Percentiles rank a stretch among this genome's conserved stretches.
Evolutionary conservation across 2,329 filamentous ascomycete species (phyloP).

Genomic region (Hyphodiscus sp.): DNA sequence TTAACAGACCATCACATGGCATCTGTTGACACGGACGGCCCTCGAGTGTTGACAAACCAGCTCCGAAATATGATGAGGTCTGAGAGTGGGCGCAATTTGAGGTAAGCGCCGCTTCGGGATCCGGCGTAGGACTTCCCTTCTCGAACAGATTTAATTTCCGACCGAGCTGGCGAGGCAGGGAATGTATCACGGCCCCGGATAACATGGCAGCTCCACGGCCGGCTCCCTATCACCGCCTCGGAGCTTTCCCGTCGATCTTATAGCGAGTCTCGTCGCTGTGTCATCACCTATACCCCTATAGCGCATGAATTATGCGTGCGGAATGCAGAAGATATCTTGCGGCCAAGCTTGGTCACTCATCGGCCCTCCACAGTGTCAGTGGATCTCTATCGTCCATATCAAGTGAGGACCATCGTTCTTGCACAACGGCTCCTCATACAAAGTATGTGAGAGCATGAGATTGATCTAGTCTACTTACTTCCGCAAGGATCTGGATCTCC

Average conservation of each 20-base stretch:
- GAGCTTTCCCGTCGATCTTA: constrained; percentile 1
- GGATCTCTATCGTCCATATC: not conserved
- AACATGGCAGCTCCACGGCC: not conserved
- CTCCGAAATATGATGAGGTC: not conserved
- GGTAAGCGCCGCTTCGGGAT: not conserved
- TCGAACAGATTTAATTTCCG: constrained; percentile 6
- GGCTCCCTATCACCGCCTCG: not conserved
- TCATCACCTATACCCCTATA: not conserved
- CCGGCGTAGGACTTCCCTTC: not conserved
- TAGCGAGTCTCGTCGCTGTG: not conserved
- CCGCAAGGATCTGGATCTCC: not conserved
- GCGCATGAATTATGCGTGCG: not conserved
- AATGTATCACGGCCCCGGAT: constrained; percentile 3
- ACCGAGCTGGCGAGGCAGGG: not conserved
- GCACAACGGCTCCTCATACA: not conserved
- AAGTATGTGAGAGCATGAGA: constrained; percentile 1
- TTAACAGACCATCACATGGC: not conserved
- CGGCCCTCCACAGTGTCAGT: not conserved
- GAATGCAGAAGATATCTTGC: not conserved
- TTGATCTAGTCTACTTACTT: constrained; percentile 3
- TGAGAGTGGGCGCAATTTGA: not conserved
- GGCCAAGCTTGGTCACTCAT: not conserved
- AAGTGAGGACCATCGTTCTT: not conserved
- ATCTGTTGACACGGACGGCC: not conserved
- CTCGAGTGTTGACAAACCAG: not conserved